Percentiles rank a stretch among this genome's conserved stretches.
phyloP scores from a whole-genome alignment of 495 filamentous ascomycete species.

The Penicillium crystallinum region DNA sequence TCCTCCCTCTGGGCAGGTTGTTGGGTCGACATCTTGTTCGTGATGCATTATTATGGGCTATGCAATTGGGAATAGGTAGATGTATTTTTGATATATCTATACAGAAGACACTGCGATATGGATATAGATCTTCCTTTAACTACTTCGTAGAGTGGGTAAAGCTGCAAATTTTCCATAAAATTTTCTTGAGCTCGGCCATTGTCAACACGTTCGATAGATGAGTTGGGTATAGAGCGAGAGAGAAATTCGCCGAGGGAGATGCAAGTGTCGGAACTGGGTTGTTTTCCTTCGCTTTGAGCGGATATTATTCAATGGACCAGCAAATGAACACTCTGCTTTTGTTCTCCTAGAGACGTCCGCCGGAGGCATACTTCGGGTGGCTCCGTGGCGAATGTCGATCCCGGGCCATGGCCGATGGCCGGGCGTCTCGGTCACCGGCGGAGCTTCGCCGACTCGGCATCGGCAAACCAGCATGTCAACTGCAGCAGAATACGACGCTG shows the following conservation, averaged over 20 bases:
- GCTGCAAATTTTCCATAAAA: not conserved
- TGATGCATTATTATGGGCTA: constrained; percentile 13
- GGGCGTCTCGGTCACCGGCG: not conserved
- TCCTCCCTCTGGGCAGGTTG: constrained; percentile 57
- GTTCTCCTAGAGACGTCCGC: not conserved
- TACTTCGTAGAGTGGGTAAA: not conserved
- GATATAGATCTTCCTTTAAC: not conserved
- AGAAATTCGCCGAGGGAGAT: not conserved
- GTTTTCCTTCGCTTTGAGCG: not conserved
- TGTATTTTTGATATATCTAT: too few species aligned
- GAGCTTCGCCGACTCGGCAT: not conserved
- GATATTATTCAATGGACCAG: not conserved
- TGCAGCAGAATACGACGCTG: not conserved
- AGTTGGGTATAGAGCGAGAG: too few species aligned
- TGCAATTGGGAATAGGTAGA: too few species aligned
- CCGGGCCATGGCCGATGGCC: not conserved
- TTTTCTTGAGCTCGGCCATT: not conserved
- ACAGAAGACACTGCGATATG: too few species aligned
- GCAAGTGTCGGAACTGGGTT: not conserved
- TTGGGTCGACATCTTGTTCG: constrained; percentile 10
- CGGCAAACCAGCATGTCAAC: not conserved
- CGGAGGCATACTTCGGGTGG: not conserved
- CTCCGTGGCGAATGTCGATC: not conserved
- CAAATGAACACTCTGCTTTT: not conserved
- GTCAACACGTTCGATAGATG: not conserved